Base-by-base conservation (phyloP, 495 filamentous ascomycete genomes). In the Saxophila tyrrhenica region DNA sequence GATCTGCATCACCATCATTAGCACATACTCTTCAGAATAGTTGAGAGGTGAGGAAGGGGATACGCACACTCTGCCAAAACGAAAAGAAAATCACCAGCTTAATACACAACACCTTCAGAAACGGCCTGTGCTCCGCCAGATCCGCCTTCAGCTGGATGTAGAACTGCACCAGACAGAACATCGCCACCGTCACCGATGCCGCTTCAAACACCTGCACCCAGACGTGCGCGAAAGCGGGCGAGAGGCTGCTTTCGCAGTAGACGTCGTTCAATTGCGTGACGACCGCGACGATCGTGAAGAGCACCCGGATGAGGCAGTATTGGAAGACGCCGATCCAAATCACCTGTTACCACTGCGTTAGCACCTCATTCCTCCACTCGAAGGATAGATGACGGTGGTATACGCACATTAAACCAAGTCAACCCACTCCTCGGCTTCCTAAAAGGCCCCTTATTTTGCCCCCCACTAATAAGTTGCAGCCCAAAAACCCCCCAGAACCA, bases 31-130 rank as follows among this genome's bases (percentile, higher is more conserved):
- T 7, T 35, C n/a, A n/a, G n/a, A n/a, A n/a, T n/a, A n/a, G n/a
- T n/a, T n/a, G n/a, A n/a, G n/a, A 48, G 22, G 51, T 49, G 1
- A 48, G 24, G 17, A 32, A 22, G 35, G 2, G 16, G 44, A 32
- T 8, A 54, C 72, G 64, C 65, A 78, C 76, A 41, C 77, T 79
- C 64, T 95, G 90, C 89, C 89, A 95, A 69, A 95, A 95, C 3
- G 86, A 92, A 52, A 95, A 75, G 74, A 95, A 95, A 66, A 95
- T 92, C 59, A 95, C 90, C 38, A 95, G 77, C 63, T 95, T 95
- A 65, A 95, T 94, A 54, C 87, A 85, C 2, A 88, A 57, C 9
- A 95, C 78, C 64, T 95, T 95, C 51, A 94, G 69, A 55, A 94
- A 86, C 1, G 89, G 86, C 17, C 69, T 71, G 57, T 94, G 76